Evolutionary conservation across 2,329 filamentous ascomycete genomes (phyloP), one percentile per base, ranked within the genome.

Genomic region (Colletotrichum liriopes): DNA sequence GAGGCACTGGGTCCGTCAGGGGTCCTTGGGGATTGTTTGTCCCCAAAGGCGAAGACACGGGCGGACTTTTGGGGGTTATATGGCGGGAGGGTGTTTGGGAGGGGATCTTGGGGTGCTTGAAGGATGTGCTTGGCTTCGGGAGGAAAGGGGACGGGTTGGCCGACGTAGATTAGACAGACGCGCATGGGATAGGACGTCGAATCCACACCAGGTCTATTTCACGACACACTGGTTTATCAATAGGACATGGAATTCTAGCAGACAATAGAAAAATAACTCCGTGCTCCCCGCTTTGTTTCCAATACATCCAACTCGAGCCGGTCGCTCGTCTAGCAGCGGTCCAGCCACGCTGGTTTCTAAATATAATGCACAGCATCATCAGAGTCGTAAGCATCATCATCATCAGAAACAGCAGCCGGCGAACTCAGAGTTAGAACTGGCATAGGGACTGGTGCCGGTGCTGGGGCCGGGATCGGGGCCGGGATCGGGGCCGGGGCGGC

Each of bases 1-100:
- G 69, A 23, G 65, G 65, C 0, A 72, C 65, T 18, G 69, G 37
- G 2, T 37, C 35, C 37, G 45, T 43, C 1, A 68, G 18, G 8
- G 69, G 69, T 1, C 26, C 52, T 1, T 69, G 43, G 23, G 37
- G 47, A 26, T 5, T 59, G n/a, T 61, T 43, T 11, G 39, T 18
- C 18, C n/a, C 26, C 11, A 51, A 12, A 29, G 3, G 23, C 16
- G 37, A 59, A 1, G 35, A n/a, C 4, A 12, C 1, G 26, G 37
- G 20, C 6, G 32, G 20, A 0, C 7, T 45, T 7, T 18, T 45
- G 2, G 65, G 29, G 11, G 1, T 45, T 7, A 1, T 47, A 8
- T 52, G 58, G 51, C 9, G 29, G 26, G 65, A 52, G 20, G 43
- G 65, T 0, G 8, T 63, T 3, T 63, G 58, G 64, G 58, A 51